phyloP scores from a whole-genome alignment of 306 rosid species.

The Citrullus colocynthis region DNA sequence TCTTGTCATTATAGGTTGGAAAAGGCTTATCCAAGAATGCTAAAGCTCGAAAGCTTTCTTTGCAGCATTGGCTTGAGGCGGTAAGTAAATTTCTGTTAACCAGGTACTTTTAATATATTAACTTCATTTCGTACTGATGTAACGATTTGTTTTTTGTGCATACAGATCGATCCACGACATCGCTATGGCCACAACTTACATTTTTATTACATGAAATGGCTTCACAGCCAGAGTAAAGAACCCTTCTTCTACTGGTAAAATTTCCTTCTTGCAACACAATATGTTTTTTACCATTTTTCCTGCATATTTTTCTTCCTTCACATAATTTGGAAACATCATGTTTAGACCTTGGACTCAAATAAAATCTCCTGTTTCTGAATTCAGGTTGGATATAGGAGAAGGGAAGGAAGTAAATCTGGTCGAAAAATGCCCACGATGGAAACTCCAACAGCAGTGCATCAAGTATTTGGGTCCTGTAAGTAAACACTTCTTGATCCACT shows the following conservation, averaged over 20 bases:
- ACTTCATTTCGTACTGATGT: constrained; percentile 8
- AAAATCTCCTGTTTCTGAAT: constrained; percentile 8
- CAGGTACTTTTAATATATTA: neutral
- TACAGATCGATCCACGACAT: constrained; percentile 94
- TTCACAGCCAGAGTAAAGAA: constrained; percentile 73
- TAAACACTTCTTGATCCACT: constrained; percentile 10
- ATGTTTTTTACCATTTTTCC: neutral
- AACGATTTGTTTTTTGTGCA: constrained; percentile 7
- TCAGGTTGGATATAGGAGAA: constrained; percentile 96
- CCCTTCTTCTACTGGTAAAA: constrained; percentile 97
- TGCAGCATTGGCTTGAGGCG: constrained; percentile 99
- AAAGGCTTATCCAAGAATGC: constrained; percentile 85
- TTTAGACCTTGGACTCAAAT: neutral
- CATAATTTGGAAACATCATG: neutral
- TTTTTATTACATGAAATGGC: constrained; percentile 80
- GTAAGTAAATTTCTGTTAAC: constrained; percentile 34
- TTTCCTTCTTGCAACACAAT: neutral
- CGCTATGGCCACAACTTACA: constrained; percentile 96
- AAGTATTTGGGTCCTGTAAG: constrained; percentile 98
- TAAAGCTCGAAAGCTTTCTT: constrained; percentile 89
- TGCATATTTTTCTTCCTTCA: neutral
- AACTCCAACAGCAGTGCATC: constrained; percentile 89
- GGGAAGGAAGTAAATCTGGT: constrained; percentile 73
- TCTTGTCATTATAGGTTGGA: constrained; percentile 63
- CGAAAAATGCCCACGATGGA: constrained; percentile 64